Base-by-base conservation (phyloP, 108 stramenopile species). In the Chaetoceros tenuissimus region DNA sequence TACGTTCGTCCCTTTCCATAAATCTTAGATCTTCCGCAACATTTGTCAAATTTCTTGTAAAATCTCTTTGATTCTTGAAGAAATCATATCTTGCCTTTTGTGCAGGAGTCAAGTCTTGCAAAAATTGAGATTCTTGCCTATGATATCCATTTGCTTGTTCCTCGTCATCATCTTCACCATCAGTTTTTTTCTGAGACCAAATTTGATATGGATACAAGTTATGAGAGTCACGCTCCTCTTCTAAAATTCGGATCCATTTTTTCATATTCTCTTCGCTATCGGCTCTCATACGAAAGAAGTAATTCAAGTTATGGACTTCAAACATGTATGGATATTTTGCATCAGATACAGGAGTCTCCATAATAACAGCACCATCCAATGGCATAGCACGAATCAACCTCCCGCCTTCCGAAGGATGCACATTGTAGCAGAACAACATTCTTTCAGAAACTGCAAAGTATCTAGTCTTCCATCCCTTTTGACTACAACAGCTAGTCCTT, bases 11-110 rank as follows among this genome's bases (percentile, higher is more conserved):
- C 17, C 85, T 83, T 47, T 96, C 94, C 48, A 78, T 78, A 68
- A 96, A 96, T 28, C 98, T 82, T 31, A 99, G 73, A 8, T 89
- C 85, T 75, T 99, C 98, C 28, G 94, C 95, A 47, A 99, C 84
- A 59, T 94, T 85, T 28, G 92, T 94, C 16, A 99, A 58, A 31
- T 66, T 63, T 5, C 89, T 74, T 25, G 97, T 85, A 69, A 99
- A 97, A 29, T 91, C 83, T 27, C 97, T 84, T 68, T 95, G 89
- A 40, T 88, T 73, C 22, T 84, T 74, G 67, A 92, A 97, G 58
- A 95, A 97, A 30, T 88, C 80, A 67, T 90, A 97, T 13, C 96
- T 85, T 1, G 76, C 76, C 24, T 69, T 55, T 70, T 97, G 91
- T 27, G 72, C 62, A 1, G 81, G 74, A 13, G 81, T 85, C 69